Conservation (phyloP, 352 stramenopile genomes). For the Globisporangium abappressorium region DNA sequence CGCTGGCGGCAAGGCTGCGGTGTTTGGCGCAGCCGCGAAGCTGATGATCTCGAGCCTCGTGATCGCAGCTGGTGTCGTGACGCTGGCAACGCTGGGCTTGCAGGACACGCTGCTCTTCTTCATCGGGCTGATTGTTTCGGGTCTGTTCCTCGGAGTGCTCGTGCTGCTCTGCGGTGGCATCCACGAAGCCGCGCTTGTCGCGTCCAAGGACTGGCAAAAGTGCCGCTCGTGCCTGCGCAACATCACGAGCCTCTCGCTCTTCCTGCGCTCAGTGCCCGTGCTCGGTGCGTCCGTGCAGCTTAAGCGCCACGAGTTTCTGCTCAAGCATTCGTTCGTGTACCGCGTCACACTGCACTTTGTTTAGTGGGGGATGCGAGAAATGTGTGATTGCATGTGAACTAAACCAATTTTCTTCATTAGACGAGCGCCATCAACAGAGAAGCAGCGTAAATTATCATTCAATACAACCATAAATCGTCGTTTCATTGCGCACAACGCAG, state of each 20-base stretch:
- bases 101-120: conserved; percentile 62
- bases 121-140: conserved; percentile 37
- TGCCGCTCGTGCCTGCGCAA: conserved; percentile 72
- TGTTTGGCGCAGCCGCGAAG: conserved; percentile 69
- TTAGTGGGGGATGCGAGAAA: conserved; percentile 10
- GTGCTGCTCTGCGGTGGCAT: conserved; percentile 61
- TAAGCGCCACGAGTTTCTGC: conserved; percentile 77
- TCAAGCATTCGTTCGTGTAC: conserved; percentile 82
- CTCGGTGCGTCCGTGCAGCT: conserved; percentile 61
- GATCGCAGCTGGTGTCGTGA: conserved; percentile 40
- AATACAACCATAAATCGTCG: not conserved
- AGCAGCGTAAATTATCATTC: conserved; percentile 7
- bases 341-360: conserved; percentile 79
- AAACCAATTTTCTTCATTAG: not conserved
- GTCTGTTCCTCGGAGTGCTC: conserved; percentile 56
- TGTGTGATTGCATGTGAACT: conserved; percentile 3
- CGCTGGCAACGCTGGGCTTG: conserved; percentile 49
- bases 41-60: conserved; percentile 61
- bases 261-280: conserved; percentile 68
- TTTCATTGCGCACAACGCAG: not conserved
- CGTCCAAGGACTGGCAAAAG: conserved; percentile 70
- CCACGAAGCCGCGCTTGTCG: conserved; percentile 46
- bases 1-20: conserved; percentile 59
- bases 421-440: not conserved
- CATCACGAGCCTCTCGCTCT: conserved; percentile 82